Percentiles rank a stretch among this genome's conserved stretches.
Evolutionary conservation across 768 basidiomycete species (phyloP).

Genomic region (Mycena polygramma): DNA sequence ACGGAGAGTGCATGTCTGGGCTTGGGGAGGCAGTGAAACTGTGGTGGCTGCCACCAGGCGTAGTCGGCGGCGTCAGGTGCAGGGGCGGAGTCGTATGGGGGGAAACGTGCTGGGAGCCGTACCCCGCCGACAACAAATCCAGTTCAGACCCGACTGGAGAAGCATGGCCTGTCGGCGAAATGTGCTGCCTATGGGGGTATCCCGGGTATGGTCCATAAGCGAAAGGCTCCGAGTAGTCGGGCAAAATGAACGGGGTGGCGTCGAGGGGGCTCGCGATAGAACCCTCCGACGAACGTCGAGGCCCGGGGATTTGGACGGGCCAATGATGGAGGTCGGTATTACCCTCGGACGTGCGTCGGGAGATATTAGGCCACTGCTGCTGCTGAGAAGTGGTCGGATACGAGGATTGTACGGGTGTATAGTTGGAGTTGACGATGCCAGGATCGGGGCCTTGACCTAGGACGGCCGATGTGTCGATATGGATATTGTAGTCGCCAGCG

Average conservation of each 20-base stretch:
- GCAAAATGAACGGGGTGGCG: constrained; percentile 20
- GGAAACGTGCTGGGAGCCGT: constrained; percentile 33
- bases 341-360: constrained; percentile 4
- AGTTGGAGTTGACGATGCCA: constrained; percentile 22
- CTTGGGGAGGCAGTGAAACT: constrained; percentile 35
- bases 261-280: constrained; percentile 19
- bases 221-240: constrained; percentile 26
- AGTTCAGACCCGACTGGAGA: constrained; percentile 23
- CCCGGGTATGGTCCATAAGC: constrained; percentile 27
- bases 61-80: constrained; percentile 31
- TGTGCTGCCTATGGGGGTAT: constrained; percentile 32
- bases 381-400: constrained; percentile 31
- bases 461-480: constrained; percentile 30
- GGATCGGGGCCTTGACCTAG: constrained; percentile 15
- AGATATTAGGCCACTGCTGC: constrained; percentile 26
- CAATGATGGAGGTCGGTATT: neutral
- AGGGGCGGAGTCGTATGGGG: constrained; percentile 34
- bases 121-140: constrained; percentile 33
- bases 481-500: constrained; percentile 30
- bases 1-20: constrained; percentile 29
- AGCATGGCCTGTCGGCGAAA: constrained; percentile 28
- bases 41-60: constrained; percentile 29
- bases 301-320: neutral
- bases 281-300: constrained; percentile 24
- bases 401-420: constrained; percentile 27